A percentile compares a stretch with the other conserved stretches of the same genome.
phyloP scores from a whole-genome alignment of 306 rosid species.

The Citrullus colocynthis region DNA sequence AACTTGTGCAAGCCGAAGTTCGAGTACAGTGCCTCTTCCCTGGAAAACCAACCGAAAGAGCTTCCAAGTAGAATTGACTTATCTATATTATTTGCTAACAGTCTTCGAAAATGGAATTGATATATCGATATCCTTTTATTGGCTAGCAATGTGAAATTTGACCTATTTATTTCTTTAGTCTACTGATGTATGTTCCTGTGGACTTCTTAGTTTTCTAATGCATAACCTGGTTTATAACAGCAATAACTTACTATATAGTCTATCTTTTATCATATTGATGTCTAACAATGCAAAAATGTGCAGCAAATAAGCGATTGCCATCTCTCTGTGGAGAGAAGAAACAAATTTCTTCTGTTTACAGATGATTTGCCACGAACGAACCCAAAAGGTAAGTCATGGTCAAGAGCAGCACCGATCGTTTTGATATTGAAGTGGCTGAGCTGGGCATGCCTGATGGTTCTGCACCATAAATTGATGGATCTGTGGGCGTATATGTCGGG shows the following conservation, averaged over 20 bases:
- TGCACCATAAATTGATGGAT: slow-evolving; percentile 41
- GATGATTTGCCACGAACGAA: slow-evolving; percentile 22
- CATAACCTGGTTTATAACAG: slow-evolving; percentile 23
- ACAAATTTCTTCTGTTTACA: slow-evolving; percentile 24
- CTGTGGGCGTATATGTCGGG: slow-evolving; percentile 42
- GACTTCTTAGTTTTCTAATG: slow-evolving; percentile 27
- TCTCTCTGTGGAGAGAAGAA: slow-evolving; percentile 26
- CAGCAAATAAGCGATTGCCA: slow-evolving; percentile 38
- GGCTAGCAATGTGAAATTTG: slow-evolving; percentile 33
- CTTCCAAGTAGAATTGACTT: slow-evolving; percentile 14
- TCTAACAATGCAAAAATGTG: slow-evolving; percentile 14
- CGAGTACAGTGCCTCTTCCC: slow-evolving; percentile 3
- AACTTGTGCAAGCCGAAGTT: background rate
- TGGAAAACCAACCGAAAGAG: slow-evolving; percentile 13
- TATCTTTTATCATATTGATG: background rate
- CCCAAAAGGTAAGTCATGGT: slow-evolving; percentile 32
- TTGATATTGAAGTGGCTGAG: slow-evolving; percentile 31
- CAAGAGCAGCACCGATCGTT: slow-evolving; percentile 23
- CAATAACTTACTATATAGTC: slow-evolving; percentile 11
- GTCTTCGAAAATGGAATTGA: slow-evolving; percentile 1
- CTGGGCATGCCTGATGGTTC: slow-evolving; percentile 63
- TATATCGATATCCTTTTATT: slow-evolving; percentile 34
- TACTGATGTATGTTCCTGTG: slow-evolving; percentile 18
- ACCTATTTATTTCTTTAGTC: slow-evolving; percentile 36
- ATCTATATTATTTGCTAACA: slow-evolving; percentile 46